Evolutionary conservation across 1,284 basidiomycete genomes (phyloP).

Genomic region (Ganoderma boninense): DNA sequence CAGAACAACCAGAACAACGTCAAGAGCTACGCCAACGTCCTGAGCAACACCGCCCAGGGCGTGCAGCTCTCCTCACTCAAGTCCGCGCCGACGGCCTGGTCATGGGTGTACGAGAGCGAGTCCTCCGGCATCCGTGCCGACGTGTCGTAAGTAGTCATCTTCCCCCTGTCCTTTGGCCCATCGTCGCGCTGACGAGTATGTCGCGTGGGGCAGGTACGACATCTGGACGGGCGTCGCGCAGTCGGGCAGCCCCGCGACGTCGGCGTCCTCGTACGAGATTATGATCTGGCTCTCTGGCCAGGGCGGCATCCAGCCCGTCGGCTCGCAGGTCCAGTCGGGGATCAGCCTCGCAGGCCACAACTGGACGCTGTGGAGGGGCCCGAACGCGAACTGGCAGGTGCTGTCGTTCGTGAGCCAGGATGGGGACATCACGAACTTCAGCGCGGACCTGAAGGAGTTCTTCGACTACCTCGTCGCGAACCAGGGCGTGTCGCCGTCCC

Average conservation of each 20-base stretch:
- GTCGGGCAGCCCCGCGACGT: slow-evolving; percentile 54
- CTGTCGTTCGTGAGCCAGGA: slow-evolving; percentile 60
- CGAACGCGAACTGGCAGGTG: slow-evolving; percentile 64
- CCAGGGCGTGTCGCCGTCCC: slow-evolving; percentile 39
- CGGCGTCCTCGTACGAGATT: slow-evolving; percentile 62
- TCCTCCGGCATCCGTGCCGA: slow-evolving; percentile 60
- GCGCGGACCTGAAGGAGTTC: slow-evolving; percentile 62
- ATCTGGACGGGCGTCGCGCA: slow-evolving; percentile 59
- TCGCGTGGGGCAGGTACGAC: slow-evolving; percentile 52
- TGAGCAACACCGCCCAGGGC: slow-evolving; percentile 54
- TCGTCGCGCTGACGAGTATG: no score
- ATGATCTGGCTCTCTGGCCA: slow-evolving; percentile 71
- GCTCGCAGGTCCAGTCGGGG: slow-evolving; percentile 54
- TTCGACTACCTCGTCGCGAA: slow-evolving; percentile 47
- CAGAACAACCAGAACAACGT: slow-evolving; percentile 59
- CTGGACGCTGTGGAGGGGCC: slow-evolving; percentile 66
- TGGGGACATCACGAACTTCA: slow-evolving; percentile 61
- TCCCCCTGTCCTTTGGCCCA: not conserved
- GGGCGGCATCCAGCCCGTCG: slow-evolving; percentile 67
- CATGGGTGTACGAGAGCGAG: slow-evolving; percentile 55
- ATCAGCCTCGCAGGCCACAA: slow-evolving; percentile 56
- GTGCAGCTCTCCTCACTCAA: slow-evolving; percentile 54
- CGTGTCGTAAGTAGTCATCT: slow-evolving; percentile 50
- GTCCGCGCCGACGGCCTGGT: slow-evolving; percentile 59
- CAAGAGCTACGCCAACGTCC: slow-evolving; percentile 63